Percentiles rank a stretch among this genome's conserved stretches.
phyloP scores from a whole-genome alignment of 257 asterid species.

The Primulina huaijiensis region DNA sequence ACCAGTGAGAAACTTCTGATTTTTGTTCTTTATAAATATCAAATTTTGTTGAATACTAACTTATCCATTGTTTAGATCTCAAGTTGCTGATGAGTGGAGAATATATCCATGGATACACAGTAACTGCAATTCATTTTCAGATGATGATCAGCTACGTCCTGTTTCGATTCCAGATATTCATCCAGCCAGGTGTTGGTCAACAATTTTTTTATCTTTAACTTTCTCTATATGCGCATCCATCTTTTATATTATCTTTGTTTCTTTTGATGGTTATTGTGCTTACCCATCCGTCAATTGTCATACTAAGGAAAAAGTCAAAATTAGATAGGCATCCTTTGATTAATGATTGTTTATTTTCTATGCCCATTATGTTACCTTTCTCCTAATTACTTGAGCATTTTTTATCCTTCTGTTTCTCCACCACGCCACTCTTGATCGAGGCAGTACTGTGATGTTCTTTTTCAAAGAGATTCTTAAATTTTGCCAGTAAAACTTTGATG shows the following conservation, averaged over 20 bases:
- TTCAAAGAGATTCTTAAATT: not conserved
- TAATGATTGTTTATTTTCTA: not conserved
- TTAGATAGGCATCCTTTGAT: slow-evolving; percentile 9
- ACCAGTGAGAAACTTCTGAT: slow-evolving; percentile 52
- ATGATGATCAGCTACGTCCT: slow-evolving; percentile 88
- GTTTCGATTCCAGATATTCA: slow-evolving; percentile 84
- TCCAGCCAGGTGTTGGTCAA: slow-evolving; percentile 78
- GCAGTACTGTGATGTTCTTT: not conserved
- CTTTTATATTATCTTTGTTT: slow-evolving; percentile 1
- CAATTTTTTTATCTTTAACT: slow-evolving; percentile 5
- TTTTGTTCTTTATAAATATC: slow-evolving; percentile 21
- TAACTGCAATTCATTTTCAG: slow-evolving; percentile 87
- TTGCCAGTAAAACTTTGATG: not conserved
- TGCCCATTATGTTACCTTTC: slow-evolving; percentile 7
- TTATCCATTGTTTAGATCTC: slow-evolving; percentile 42
- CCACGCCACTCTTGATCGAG: not conserved
- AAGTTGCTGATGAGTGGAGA: slow-evolving; percentile 79
- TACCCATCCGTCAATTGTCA: not conserved
- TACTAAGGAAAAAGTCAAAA: slow-evolving; percentile 3
- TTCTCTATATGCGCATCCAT: not conserved
- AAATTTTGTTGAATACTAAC: slow-evolving; percentile 27
- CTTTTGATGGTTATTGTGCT: slow-evolving; percentile 8
- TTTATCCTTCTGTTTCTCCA: not conserved
- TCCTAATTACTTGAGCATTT: not conserved
- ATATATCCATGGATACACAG: slow-evolving; percentile 98